These are phyloP conservation scores for Chrysopogon serrulatus DNA, from an alignment of 176 grass and related monocot species.

Conservation along the genomic window DNA sequence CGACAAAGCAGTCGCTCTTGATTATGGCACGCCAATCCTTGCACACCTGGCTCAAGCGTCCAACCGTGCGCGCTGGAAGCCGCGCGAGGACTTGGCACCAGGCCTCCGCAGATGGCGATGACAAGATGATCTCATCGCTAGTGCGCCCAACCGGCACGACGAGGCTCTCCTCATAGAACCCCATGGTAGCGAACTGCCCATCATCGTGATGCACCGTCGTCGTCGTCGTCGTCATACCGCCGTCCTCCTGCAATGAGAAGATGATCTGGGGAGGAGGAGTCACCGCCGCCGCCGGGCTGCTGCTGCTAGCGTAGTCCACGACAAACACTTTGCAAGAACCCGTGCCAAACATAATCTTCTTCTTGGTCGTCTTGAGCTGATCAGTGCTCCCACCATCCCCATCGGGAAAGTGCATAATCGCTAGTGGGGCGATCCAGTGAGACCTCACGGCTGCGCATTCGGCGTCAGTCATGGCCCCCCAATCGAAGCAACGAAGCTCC, in stretches of 20 bases:
- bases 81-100: not conserved
- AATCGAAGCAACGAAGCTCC: not conserved
- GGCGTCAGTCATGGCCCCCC: not conserved
- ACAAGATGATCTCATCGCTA: not conserved
- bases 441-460: not conserved
- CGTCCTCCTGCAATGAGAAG: not conserved
- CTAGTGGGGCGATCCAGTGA: not conserved
- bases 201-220: not conserved
- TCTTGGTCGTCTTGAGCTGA: no score
- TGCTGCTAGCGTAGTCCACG: no score
- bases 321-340: no score
- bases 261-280: no score
- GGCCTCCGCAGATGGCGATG: not conserved
- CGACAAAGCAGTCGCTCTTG: not conserved
- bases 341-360: not conserved
- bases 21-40: not conserved
- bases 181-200: not conserved
- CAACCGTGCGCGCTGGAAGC: not conserved
- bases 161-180: constrained; percentile 15
- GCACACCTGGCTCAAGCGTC: not conserved
- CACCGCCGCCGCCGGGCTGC: no score
- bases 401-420: no score
- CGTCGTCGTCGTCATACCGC: no score
- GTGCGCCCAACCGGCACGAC: not conserved
- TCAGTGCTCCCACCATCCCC: no score